Base-by-base conservation (phyloP, 2,329 filamentous ascomycete genomes). In the Pseudogymnoascus sp. region DNA sequence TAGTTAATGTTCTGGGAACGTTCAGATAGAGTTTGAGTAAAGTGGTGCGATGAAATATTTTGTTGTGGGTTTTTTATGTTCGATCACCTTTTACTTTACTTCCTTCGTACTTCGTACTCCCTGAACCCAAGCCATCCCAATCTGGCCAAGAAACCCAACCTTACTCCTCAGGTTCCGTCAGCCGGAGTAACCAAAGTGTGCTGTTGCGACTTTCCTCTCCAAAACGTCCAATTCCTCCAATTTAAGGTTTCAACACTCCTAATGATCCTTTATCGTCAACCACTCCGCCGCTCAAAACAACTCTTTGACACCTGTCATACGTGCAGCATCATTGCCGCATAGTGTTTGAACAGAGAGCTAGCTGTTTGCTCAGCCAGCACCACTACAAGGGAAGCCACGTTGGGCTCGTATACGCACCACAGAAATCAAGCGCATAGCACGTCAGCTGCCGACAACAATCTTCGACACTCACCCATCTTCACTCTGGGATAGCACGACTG, bases 401-500 rank as follows among this genome's bases (percentile, higher is more conserved):
- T 14, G 4, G 2, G 29, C 51, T 54, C 51, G 29, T 57, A 57
- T 57, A 11, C n/a, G 29, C 11, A 14, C 2, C 3, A 11, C n/a
- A 34, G 10, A 57, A 5, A 57, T 34, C 26, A 57, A 54, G 51
- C 51, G 29, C 51, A 57, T 57, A 57, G 51, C 51, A 57, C 29
- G 5, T 34, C 51, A 34, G 29, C 51, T 57, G n/a, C n/a, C 51
- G 26, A 57, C 51, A 57, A 57, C 51, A 18, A 5, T 18, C 29
- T 18, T 57, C 5, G n/a, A 57, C 51, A 57, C 26, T 34, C 26
- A 57, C 29, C 29, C n/a, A 34, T 57, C 16, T 21, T 18, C 29
- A 34, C n/a, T 34, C 51, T 57, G 29, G 29, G 51, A 57, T n/a
- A 57, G 51, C 51, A 61, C 59, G 59, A 4, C 61, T 62, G 61